phyloP scores from a whole-genome alignment of 306 rosid genomes.

The Sicyos baderoa region DNA sequence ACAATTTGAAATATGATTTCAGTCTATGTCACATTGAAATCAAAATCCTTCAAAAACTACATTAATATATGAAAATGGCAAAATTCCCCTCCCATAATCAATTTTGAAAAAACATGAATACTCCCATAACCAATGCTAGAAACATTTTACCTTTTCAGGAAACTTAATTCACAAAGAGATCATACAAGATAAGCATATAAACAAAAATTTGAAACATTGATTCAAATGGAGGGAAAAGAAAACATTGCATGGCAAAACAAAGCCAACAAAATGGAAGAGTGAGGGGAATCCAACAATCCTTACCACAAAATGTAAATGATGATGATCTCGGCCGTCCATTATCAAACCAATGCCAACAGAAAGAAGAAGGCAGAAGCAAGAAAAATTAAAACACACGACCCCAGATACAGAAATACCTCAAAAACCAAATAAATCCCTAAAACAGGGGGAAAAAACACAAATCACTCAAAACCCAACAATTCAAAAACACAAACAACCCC shows the following conservation, averaged over 20 bases:
- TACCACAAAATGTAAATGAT: conserved; percentile 19
- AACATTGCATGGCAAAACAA: not conserved
- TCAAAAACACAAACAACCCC: not conserved
- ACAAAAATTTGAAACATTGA: not conserved
- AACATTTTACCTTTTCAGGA: not conserved
- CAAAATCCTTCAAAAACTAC: not conserved
- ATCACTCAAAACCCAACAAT: not conserved
- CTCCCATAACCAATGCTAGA: not conserved
- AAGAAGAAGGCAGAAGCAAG: not conserved
- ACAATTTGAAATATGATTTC: not conserved
- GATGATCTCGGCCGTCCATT: conserved; percentile 15
- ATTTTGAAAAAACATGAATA: not conserved
- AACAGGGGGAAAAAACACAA: not conserved
- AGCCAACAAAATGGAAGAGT: not conserved
- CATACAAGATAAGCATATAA: not conserved
- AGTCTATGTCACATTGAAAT: not conserved
- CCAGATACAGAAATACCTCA: conserved; percentile 5
- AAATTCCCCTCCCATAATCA: conserved; percentile 6
- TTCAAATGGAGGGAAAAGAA: not conserved
- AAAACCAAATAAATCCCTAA: not conserved
- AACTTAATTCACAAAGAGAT: not conserved
- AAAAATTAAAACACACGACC: not conserved
- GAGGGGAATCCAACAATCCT: not conserved
- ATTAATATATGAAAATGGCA: not conserved
- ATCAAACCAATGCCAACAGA: conserved; percentile 2